These are phyloP conservation scores for Phytophthora tubulina DNA, from an alignment of 352 stramenopile species.

Conservation along the genomic window DNA sequence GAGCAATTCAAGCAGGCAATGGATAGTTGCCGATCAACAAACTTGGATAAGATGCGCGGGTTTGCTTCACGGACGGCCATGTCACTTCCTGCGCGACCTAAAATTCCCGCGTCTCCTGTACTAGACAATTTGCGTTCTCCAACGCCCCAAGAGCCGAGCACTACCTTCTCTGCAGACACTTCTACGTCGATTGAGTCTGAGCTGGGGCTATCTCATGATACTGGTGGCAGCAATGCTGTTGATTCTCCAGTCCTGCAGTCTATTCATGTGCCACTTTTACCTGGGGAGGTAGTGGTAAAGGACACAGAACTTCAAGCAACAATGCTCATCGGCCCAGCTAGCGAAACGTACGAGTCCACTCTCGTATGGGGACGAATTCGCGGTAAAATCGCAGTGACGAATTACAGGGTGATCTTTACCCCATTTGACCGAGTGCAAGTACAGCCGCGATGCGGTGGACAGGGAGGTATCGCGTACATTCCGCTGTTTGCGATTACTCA, in stretches of 20 bases:
- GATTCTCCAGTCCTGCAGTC: constrained; percentile 29
- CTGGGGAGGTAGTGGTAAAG: constrained; percentile 55
- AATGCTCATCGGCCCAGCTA: constrained; percentile 67
- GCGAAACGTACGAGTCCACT: constrained; percentile 66
- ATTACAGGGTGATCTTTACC: constrained; percentile 82
- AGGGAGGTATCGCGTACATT: constrained; percentile 69
- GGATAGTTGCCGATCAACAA: constrained; percentile 56
- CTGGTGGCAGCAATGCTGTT: constrained; percentile 10
- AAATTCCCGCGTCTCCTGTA: constrained; percentile 37
- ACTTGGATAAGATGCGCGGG: constrained; percentile 51
- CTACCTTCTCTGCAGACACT: constrained; percentile 32
- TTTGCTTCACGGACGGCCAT: constrained; percentile 34
- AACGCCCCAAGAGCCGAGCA: constrained; percentile 29
- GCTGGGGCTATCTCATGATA: constrained; percentile 33
- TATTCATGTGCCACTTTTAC: constrained; percentile 43
- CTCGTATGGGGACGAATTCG: constrained; percentile 73
- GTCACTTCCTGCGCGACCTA: constrained; percentile 33
- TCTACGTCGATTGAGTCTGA: constrained; percentile 38
- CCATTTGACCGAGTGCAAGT: constrained; percentile 63
- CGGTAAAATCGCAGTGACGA: constrained; percentile 74
- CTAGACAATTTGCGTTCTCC: constrained; percentile 34
- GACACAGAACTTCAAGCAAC: constrained; percentile 62
- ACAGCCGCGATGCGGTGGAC: constrained; percentile 45
- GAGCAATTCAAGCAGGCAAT: constrained; percentile 73
- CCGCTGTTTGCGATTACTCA: constrained; percentile 79